Percentiles rank a stretch among this genome's conserved stretches.
These are phyloP conservation scores for Thermochaetoides thermophila DNA, from an alignment of 495 filamentous ascomycete species.

Conservation along the genomic window DNA sequence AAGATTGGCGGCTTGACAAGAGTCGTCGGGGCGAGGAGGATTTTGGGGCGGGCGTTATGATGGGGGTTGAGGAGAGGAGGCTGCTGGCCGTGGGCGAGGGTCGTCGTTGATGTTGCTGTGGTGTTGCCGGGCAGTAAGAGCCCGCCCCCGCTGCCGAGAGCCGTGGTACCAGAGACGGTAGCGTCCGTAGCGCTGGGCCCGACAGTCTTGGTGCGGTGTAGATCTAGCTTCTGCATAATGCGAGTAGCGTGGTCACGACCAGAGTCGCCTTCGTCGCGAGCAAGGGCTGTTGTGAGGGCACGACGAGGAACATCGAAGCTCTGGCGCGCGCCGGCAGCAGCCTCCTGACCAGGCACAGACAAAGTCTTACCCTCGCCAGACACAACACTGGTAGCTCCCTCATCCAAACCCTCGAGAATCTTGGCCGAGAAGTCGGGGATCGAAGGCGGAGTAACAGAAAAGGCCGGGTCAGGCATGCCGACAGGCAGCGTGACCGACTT, in stretches of 20 bases:
- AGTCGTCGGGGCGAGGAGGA: constrained; percentile 73
- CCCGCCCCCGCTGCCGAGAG: no score
- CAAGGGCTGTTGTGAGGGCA: constrained; percentile 27
- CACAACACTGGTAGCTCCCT: no score
- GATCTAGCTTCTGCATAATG: constrained; percentile 83
- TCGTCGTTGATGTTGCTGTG: no score
- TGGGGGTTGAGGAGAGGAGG: no score
- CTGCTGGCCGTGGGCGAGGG: no score
- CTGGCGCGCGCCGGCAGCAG: constrained; percentile 35
- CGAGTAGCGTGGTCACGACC: constrained; percentile 65
- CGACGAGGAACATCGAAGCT: constrained; percentile 53
- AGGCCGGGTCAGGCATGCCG: constrained; percentile 85
- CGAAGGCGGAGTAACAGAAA: constrained; percentile 77
- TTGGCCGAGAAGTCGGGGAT: constrained; percentile 82
- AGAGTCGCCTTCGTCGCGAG: constrained; percentile 45
- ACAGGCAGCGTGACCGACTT: constrained; percentile 42
- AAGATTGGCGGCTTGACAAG: constrained; percentile 73
- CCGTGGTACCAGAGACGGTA: constrained; percentile 22
- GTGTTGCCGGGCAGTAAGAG: no score
- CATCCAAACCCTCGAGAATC: constrained; percentile 49
- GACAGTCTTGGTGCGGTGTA: constrained; percentile 65
- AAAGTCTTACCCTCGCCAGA: constrained; percentile 44
- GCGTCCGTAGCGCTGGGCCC: constrained; percentile 20
- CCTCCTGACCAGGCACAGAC: constrained; percentile 50
- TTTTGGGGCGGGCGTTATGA: no score